These are phyloP conservation scores for Crucihimalaya himalaica DNA, from an alignment of 345 rosid species.

Conservation along the genomic window DNA sequence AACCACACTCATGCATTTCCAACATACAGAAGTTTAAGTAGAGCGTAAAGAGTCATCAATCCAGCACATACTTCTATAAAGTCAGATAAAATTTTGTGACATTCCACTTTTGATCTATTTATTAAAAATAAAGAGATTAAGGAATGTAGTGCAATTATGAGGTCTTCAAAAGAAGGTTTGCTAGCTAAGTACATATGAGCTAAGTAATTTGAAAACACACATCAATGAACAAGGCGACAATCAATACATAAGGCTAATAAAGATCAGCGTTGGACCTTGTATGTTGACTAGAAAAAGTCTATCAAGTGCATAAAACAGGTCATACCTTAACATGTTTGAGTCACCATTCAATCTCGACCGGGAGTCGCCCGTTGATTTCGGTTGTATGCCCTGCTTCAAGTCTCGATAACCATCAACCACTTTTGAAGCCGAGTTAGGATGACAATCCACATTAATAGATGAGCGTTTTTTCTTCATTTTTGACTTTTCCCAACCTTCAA, in stretches of 20 bases:
- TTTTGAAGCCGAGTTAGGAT: constrained; percentile 55
- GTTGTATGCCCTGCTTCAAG: constrained; percentile 70
- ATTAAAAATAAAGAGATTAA: too few relatives aligned
- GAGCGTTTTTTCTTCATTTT: constrained; percentile 93
- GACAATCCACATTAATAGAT: constrained; percentile 68
- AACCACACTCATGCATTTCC: constrained; percentile 12
- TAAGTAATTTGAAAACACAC: constrained; percentile 7
- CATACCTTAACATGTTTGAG: constrained; percentile 75
- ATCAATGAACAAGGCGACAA: constrained; percentile 21
- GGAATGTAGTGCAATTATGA: constrained; percentile 15
- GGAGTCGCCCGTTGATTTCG: constrained; percentile 55
- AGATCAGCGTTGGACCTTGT: constrained; percentile 7
- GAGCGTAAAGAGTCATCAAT: constrained; percentile 16
- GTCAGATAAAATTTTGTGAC: constrained; percentile 22
- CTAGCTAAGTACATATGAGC: constrained; percentile 14
- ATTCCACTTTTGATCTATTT: not conserved
- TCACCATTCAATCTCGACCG: constrained; percentile 71
- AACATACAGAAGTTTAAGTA: constrained; percentile 15
- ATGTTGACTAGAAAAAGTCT: constrained; percentile 27
- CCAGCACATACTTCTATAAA: constrained; percentile 20
- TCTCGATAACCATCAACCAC: constrained; percentile 69
- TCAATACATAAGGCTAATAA: constrained; percentile 3
- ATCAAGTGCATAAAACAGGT: constrained; percentile 5
- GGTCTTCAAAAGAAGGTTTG: not conserved
- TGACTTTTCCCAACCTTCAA: constrained; percentile 93